Percentiles rank a stretch among this genome's conserved stretches.
Evolutionary conservation across 306 rosid species (phyloP).

Genomic region (Cicer yamashitae): DNA sequence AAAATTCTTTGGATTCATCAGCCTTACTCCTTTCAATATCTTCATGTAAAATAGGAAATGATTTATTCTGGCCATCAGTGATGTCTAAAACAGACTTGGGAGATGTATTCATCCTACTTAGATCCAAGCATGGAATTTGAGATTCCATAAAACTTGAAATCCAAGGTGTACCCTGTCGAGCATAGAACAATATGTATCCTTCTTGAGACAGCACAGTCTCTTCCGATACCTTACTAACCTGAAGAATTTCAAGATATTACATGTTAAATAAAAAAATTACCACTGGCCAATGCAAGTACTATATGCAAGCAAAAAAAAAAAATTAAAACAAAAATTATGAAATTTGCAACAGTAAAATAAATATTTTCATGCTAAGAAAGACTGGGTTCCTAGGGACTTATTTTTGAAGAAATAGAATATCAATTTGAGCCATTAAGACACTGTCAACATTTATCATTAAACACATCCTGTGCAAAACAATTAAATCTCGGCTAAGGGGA

Average conservation of each 20-base stretch:
- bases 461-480: slow-evolving; percentile 4
- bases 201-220: slow-evolving; percentile 71
- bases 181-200: slow-evolving; percentile 88
- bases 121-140: slow-evolving; percentile 36
- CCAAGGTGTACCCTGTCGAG: slow-evolving; percentile 83
- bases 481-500: not conserved
- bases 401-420: not conserved
- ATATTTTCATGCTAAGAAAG: not conserved
- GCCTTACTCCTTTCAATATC: slow-evolving; percentile 24
- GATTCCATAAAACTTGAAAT: slow-evolving; percentile 54
- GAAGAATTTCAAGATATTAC: slow-evolving; percentile 31
- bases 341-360: not conserved
- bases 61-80: slow-evolving; percentile 35
- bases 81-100: slow-evolving; percentile 77
- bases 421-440: slow-evolving; percentile 1
- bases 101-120: slow-evolving; percentile 50
- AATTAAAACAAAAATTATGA: not conserved
- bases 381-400: not conserved
- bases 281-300: not conserved
- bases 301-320: not conserved
- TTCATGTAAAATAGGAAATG: slow-evolving; percentile 19
- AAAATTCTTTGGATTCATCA: slow-evolving; percentile 35
- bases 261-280: not conserved
- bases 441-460: not conserved
- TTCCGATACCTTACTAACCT: slow-evolving; percentile 70